phyloP scores from a whole-genome alignment of 1,139 yeast genomes.

The Blastobotrys illinoisensis region DNA sequence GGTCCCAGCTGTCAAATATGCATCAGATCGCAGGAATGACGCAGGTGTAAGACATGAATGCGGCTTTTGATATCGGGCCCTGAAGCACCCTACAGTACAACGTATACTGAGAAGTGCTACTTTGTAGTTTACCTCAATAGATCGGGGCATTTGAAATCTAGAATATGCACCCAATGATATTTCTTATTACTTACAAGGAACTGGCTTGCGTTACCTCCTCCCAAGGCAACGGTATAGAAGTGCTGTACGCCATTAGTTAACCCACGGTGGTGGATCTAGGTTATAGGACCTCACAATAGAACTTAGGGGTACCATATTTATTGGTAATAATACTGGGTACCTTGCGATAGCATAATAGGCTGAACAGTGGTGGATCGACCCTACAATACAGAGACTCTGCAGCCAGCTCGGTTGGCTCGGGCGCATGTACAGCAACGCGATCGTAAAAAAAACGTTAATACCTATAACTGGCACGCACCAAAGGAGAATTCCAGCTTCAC shows the following conservation, averaged over 20 bases:
- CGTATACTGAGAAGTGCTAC: no score
- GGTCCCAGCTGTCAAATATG: not conserved
- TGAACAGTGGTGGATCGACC: not conserved
- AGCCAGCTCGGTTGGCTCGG: not conserved
- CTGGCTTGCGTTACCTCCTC: not conserved
- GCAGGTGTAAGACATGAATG: not conserved
- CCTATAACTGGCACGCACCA: not conserved
- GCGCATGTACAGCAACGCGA: not conserved
- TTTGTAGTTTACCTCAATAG: no score
- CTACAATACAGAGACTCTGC: not conserved
- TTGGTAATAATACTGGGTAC: not conserved
- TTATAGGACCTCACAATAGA: not conserved
- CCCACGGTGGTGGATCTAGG: not conserved
- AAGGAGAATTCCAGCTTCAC: not conserved
- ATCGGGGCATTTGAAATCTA: no score
- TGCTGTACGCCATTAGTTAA: not conserved
- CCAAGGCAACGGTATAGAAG: not conserved
- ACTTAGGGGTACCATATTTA: not conserved
- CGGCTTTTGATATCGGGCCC: not conserved
- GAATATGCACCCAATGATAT: no score
- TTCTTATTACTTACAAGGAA: not conserved
- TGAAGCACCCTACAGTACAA: no score
- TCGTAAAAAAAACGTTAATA: not conserved
- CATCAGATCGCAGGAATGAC: not conserved
- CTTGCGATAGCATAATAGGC: not conserved